phyloP scores from a whole-genome alignment of 257 asterid genomes.

The Solanum pimpinellifolium region DNA sequence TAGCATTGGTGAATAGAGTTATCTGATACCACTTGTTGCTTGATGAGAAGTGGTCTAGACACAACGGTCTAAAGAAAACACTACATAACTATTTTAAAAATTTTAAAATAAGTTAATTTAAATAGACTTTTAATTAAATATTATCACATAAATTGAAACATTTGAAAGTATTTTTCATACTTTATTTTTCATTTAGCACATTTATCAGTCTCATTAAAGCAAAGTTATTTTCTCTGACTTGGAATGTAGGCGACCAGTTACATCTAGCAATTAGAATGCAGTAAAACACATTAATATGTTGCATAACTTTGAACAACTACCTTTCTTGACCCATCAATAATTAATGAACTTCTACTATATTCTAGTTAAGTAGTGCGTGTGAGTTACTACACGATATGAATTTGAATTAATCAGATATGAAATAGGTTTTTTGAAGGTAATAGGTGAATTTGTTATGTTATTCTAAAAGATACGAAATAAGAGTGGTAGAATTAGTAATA shows the following conservation, averaged over 20 bases:
- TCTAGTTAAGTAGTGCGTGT: neutral
- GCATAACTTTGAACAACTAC: neutral
- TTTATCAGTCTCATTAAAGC: neutral
- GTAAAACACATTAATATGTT: too few relatives aligned
- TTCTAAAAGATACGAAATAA: too few relatives aligned
- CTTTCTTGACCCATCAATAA: neutral
- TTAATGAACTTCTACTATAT: neutral
- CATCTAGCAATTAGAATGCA: neutral
- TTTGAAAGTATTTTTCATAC: rapidly evolving
- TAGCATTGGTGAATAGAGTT: too few relatives aligned
- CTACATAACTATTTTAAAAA: too few relatives aligned
- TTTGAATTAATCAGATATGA: neutral
- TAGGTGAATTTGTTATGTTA: too few relatives aligned
- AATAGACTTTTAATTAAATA: rapidly evolving
- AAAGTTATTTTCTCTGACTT: neutral
- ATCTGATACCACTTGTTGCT: too few relatives aligned
- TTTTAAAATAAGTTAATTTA: rapidly evolving
- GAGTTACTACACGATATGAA: rapidly evolving
- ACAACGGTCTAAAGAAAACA: too few relatives aligned
- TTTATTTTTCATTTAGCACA: neutral
- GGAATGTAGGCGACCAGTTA: neutral
- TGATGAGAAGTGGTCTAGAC: too few relatives aligned
- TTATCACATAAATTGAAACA: too few relatives aligned
- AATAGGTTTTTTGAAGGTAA: too few relatives aligned
- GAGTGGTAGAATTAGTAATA: too few relatives aligned